Evolutionary conservation across 495 filamentous ascomycete species (phyloP).

Genomic region (Aspergillus steynii): DNA sequence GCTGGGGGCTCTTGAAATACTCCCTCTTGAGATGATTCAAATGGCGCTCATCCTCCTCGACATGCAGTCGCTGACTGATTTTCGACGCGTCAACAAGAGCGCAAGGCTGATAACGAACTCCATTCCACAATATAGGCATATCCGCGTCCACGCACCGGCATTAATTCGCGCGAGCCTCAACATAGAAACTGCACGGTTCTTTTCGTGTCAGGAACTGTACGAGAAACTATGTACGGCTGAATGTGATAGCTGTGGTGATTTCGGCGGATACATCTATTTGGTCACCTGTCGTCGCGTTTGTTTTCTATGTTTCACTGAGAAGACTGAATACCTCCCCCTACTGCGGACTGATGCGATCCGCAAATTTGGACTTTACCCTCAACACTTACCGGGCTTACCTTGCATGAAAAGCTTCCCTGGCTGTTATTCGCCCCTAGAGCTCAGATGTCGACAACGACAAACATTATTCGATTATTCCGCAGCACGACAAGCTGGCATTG

Average conservation of each 20-base stretch:
- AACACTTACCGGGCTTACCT: constrained; percentile 20
- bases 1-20: constrained; percentile 22
- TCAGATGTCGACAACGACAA: constrained; percentile 9
- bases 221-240: constrained; percentile 30
- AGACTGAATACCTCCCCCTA: constrained; percentile 26
- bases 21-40: constrained; percentile 27
- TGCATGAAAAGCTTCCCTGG: constrained; percentile 22
- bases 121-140: constrained; percentile 21
- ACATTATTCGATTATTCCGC: constrained; percentile 21
- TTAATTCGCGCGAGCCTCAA: constrained; percentile 29
- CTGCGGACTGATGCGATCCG: constrained; percentile 11
- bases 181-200: constrained; percentile 26
- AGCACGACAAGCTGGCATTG: constrained; percentile 21
- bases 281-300: constrained; percentile 39
- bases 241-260: constrained; percentile 34
- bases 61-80: constrained; percentile 21
- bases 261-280: constrained; percentile 38
- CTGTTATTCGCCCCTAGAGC: constrained; percentile 21
- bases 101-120: constrained; percentile 20
- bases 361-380: constrained; percentile 22
- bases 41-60: constrained; percentile 22
- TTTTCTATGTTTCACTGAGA: constrained; percentile 34
- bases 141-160: constrained; percentile 17
- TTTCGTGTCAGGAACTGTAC: constrained; percentile 29
- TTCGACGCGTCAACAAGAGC: constrained; percentile 25